phyloP scores from a whole-genome alignment of 1,284 basidiomycete genomes.

The Ganoderma resinaceum region DNA sequence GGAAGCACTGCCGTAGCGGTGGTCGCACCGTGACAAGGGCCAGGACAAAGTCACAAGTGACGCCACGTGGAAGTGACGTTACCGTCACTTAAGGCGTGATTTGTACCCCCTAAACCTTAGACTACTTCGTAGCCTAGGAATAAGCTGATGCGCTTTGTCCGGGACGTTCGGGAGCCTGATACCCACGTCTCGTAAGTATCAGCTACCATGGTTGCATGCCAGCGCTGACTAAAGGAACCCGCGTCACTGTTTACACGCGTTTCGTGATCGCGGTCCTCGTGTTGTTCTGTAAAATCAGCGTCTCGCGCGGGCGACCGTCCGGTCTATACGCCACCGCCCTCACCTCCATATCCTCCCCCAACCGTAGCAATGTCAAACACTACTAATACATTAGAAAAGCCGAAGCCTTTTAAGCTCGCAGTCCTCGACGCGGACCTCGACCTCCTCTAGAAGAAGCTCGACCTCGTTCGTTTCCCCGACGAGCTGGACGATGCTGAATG shows the following conservation, averaged over 20 bases:
- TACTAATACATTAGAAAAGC: constrained; percentile 13
- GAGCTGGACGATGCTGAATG: constrained; percentile 47
- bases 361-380: not conserved
- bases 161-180: not conserved
- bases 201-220: not conserved
- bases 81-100: no score
- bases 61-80: no score
- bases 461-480: constrained; percentile 44
- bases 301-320: not conserved
- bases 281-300: not conserved
- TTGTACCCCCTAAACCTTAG: no score
- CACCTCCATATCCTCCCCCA: not conserved
- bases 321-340: not conserved
- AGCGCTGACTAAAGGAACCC: not conserved
- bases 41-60: no score
- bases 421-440: constrained; percentile 27
- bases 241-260: not conserved
- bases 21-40: no score
- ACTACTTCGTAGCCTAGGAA: no score
- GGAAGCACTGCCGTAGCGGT: no score
- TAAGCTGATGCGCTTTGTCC: not conserved
- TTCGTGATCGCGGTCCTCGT: not conserved
- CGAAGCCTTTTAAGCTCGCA: constrained; percentile 26
- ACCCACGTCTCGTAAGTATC: not conserved
- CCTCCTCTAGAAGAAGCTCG: constrained; percentile 25